Percentiles rank a stretch among this genome's conserved stretches.
phyloP scores from a whole-genome alignment of 1,284 basidiomycete species.

The Heterobasidion parviporum region DNA sequence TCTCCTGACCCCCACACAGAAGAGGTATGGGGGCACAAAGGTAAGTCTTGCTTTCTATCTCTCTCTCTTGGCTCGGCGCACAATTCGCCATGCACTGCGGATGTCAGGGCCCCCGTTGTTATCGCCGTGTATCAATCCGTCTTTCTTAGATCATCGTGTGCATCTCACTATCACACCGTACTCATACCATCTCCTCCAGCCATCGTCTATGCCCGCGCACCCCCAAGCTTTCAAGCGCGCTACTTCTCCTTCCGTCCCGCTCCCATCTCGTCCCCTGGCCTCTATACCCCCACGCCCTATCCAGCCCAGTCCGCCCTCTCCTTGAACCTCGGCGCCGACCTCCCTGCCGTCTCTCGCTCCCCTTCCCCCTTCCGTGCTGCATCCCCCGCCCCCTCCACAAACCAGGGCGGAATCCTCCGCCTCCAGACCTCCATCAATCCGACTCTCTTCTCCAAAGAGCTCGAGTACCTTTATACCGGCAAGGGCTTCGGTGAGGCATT shows the following conservation, averaged over 20 bases:
- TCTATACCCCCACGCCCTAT: slow-evolving; percentile 43
- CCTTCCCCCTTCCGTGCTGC: slow-evolving; percentile 44
- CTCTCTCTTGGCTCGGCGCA: not conserved
- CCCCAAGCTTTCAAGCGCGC: slow-evolving; percentile 75
- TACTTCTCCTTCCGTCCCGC: slow-evolving; percentile 72
- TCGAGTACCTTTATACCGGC: slow-evolving; percentile 88
- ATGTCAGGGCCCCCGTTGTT: not conserved
- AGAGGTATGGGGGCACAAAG: slow-evolving; percentile 87
- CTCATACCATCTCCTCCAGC: slow-evolving; percentile 36
- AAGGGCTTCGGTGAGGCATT: slow-evolving; percentile 83
- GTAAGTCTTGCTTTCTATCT: slow-evolving; percentile 28
- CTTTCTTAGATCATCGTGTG: not conserved
- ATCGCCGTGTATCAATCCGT: not conserved
- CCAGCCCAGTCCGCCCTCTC: slow-evolving; percentile 59
- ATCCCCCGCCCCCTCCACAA: slow-evolving; percentile 34
- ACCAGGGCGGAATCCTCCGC: slow-evolving; percentile 34
- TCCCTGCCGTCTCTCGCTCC: slow-evolving; percentile 38
- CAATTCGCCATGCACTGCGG: no score
- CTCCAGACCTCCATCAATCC: slow-evolving; percentile 66
- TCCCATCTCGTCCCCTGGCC: slow-evolving; percentile 44
- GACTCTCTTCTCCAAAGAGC: slow-evolving; percentile 74
- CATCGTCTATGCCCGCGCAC: slow-evolving; percentile 90
- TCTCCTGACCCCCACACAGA: slow-evolving; percentile 34
- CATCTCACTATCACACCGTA: slow-evolving; percentile 2
- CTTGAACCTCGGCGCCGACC: slow-evolving; percentile 41